Evolutionary conservation across 2,329 filamentous ascomycete genomes (phyloP).

Genomic region (Penicillium sp.): DNA sequence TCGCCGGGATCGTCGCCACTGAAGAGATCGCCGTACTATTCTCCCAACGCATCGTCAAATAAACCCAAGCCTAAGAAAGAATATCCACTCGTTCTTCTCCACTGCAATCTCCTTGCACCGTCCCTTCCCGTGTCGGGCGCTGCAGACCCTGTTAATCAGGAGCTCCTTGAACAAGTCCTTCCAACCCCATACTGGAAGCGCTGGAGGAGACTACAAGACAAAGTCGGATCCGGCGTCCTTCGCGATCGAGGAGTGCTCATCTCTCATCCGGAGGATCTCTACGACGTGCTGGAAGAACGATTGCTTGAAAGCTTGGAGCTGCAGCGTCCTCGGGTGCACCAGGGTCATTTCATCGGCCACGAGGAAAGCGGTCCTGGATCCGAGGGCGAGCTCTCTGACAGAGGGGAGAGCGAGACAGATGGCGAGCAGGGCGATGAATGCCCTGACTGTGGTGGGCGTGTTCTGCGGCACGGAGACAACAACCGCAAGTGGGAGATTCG

Average conservation of each 20-base stretch:
- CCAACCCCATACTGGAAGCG: slow-evolving; percentile 46
- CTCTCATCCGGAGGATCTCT: slow-evolving; percentile 61
- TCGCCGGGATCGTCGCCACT: slow-evolving; percentile 34
- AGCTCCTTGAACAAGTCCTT: slow-evolving; percentile 51
- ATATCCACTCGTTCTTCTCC: slow-evolving; percentile 59
- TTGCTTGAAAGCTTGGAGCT: slow-evolving; percentile 60
- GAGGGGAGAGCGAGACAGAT: slow-evolving; percentile 36
- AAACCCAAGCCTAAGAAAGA: slow-evolving; percentile 44
- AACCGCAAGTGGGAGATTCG: slow-evolving; percentile 65
- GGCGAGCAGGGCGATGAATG: slow-evolving; percentile 46
- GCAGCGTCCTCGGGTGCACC: slow-evolving; percentile 53
- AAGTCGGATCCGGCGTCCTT: slow-evolving; percentile 53
- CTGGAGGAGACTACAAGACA: slow-evolving; percentile 55
- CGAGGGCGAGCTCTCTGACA: slow-evolving; percentile 27
- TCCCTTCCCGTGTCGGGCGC: slow-evolving; percentile 48
- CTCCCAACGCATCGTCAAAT: slow-evolving; percentile 26
- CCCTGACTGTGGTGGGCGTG: slow-evolving; percentile 49
- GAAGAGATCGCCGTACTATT: slow-evolving; percentile 37
- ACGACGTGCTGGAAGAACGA: slow-evolving; percentile 61
- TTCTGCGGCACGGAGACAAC: slow-evolving; percentile 47
- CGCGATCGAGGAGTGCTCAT: slow-evolving; percentile 59
- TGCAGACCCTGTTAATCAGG: slow-evolving; percentile 33
- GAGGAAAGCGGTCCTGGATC: slow-evolving; percentile 30
- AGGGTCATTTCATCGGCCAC: slow-evolving; percentile 55
- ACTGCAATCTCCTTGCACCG: slow-evolving; percentile 58